phyloP scores from a whole-genome alignment of 2,329 filamentous ascomycete genomes.

The Balansia obtecta region DNA sequence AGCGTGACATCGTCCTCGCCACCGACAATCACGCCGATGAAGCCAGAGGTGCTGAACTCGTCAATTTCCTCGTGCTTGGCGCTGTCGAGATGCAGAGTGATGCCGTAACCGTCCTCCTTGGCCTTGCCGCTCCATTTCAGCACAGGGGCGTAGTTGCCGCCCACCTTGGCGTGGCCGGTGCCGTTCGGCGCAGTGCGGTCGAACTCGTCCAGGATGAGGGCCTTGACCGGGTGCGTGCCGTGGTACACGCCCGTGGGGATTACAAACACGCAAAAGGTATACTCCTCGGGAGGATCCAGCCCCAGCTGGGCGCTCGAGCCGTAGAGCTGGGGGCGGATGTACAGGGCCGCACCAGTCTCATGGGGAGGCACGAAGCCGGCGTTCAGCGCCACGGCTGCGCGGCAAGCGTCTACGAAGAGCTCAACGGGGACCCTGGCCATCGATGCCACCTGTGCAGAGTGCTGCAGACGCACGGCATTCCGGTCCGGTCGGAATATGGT shows the following conservation, averaged over 20 bases:
- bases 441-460: slow-evolving; percentile 72
- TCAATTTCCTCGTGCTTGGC: slow-evolving; percentile 75
- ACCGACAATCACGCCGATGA: slow-evolving; percentile 63
- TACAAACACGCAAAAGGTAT: slow-evolving; percentile 82
- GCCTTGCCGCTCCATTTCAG: slow-evolving; percentile 78
- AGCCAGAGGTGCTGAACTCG: slow-evolving; percentile 91
- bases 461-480: slow-evolving; percentile 75
- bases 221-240: slow-evolving; percentile 75
- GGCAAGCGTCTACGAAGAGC: slow-evolving; percentile 64
- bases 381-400: slow-evolving; percentile 75
- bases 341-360: slow-evolving; percentile 80
- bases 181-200: slow-evolving; percentile 88
- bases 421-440: slow-evolving; percentile 69
- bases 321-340: slow-evolving; percentile 80
- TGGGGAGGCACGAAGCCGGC: slow-evolving; percentile 86
- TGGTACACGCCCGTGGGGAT: slow-evolving; percentile 92
- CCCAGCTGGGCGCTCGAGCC: slow-evolving; percentile 80
- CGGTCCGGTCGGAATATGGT: slow-evolving; percentile 77
- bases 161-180: slow-evolving; percentile 83
- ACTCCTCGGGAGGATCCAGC: slow-evolving; percentile 78
- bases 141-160: slow-evolving; percentile 92
- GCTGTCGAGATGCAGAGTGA: slow-evolving; percentile 87
- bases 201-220: slow-evolving; percentile 82
- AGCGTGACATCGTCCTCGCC: slow-evolving; percentile 52
- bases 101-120: slow-evolving; percentile 69